Conservation (phyloP, 2,329 filamentous ascomycete species). For the Dactylonectria macrodidyma region DNA sequence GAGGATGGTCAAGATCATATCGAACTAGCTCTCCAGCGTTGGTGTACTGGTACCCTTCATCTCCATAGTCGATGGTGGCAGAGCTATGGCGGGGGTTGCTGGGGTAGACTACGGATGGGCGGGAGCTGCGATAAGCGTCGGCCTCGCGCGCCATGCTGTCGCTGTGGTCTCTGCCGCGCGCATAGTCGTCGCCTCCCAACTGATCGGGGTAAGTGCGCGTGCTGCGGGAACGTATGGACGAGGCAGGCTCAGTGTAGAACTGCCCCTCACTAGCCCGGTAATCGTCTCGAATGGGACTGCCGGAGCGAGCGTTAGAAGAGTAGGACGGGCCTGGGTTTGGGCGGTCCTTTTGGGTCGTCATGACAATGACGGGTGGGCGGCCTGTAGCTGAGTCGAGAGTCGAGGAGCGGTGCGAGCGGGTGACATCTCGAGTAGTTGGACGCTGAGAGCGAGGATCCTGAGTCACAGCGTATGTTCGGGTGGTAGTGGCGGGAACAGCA, state of each 20-base stretch:
- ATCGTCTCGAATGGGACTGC: constrained; percentile 67
- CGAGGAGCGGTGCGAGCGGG: constrained; percentile 63
- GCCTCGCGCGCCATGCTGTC: constrained; percentile 59
- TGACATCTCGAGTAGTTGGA: constrained; percentile 63
- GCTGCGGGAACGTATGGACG: constrained; percentile 68
- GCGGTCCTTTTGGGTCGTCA: constrained; percentile 63
- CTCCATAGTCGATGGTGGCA: constrained; percentile 66
- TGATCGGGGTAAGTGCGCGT: constrained; percentile 64
- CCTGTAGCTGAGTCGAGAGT: constrained; percentile 63
- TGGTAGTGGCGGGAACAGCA: constrained; percentile 59
- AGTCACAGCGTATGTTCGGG: constrained; percentile 70
- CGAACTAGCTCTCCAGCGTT: constrained; percentile 73
- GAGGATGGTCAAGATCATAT: constrained; percentile 72
- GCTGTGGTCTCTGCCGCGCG: constrained; percentile 65
- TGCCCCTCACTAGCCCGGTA: constrained; percentile 66
- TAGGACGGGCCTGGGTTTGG: constrained; percentile 59
- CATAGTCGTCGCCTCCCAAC: constrained; percentile 67
- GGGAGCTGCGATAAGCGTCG: constrained; percentile 64
- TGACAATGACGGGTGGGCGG: constrained; percentile 71
- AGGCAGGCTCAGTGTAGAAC: constrained; percentile 72
- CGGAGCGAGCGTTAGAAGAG: constrained; percentile 51
- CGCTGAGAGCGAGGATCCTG: constrained; percentile 66
- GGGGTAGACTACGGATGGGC: constrained; percentile 63
- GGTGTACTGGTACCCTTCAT: constrained; percentile 75
- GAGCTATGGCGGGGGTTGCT: constrained; percentile 60